Base-by-base conservation (phyloP, 169 alveolate genomes). In the Cryptosporidium xiaoi region DNA sequence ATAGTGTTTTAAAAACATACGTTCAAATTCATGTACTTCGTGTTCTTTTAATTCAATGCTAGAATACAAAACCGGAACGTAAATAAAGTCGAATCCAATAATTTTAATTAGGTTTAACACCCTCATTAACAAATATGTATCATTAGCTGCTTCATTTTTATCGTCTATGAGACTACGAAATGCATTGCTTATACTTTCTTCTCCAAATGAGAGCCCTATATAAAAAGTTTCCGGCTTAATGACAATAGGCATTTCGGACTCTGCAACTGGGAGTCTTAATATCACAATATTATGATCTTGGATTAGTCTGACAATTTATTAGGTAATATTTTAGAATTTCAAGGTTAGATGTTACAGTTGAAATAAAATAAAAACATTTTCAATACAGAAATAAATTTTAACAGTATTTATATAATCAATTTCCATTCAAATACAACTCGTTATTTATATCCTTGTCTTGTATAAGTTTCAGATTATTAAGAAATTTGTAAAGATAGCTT, bases 51-150 rank as follows among this genome's bases (percentile, higher is more conserved):
- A 15, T 62, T 62, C 48, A 13, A 15, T 27, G 24, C 18, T 62
- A 62, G 36, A 8, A 4, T 55, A 51, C 51, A 55, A 53, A 34
- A 60, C 46, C 3, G 87, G 87, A 3, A 77, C 71, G 44, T 48
- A 34, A 44, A 77, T 34, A 40, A 77, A 77, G 71, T 77, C 87
- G 56, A 13, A 77, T 34, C 87, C 87, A 40, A 60, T 62, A n/a
- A 36, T 34, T 44, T 77, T 34, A 60, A 77, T 10, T 20, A 27
- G 40, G 10, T 31, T 60, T 34, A 60, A 58, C 0, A 60, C 24
- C 66, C 24, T 77, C 64, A 46, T 77, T 12, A 77, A 27, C n/a
- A 44, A 24, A 18, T 20, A 40, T 34, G 64, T 16, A 20, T 77
- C 87, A 46, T 50, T 62, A 6, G 5, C 8, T 16, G 6, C 68